Evolutionary conservation across 495 filamentous ascomycete genomes (phyloP).

Genomic region (Durotheca rogersii): DNA sequence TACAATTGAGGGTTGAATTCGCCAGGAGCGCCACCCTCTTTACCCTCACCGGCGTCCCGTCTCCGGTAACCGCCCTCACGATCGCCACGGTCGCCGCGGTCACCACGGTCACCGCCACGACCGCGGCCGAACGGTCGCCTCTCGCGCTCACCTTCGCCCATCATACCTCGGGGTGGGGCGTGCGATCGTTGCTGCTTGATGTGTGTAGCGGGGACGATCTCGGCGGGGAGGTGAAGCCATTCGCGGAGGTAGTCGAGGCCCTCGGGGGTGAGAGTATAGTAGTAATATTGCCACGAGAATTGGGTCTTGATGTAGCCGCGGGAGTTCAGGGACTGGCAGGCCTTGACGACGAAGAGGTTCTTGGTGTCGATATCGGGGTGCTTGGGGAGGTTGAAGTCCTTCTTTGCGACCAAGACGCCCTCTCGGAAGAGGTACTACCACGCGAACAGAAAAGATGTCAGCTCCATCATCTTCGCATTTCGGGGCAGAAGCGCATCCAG

Average conservation of each 20-base stretch:
- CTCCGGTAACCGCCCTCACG: constrained; percentile 92
- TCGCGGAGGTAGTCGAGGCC: constrained; percentile 99
- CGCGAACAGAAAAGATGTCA: constrained; percentile 35
- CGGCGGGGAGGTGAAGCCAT: constrained; percentile 99
- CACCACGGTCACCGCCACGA: constrained; percentile 64
- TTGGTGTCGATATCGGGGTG: constrained; percentile 95
- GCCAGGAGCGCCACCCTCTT: constrained; percentile 93
- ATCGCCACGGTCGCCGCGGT: constrained; percentile 68
- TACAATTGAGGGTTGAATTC: constrained; percentile 93
- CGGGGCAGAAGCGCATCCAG: constrained; percentile 2
- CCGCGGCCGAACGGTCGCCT: constrained; percentile 66
- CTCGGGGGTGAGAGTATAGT: constrained; percentile 99
- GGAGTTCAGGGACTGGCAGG: constrained; percentile 93
- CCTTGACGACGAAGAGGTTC: constrained; percentile 99
- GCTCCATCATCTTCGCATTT: constrained; percentile 19
- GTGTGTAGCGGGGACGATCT: constrained; percentile 98
- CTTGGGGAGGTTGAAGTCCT: constrained; percentile 94
- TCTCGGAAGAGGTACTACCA: constrained; percentile 97
- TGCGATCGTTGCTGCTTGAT: constrained; percentile 99
- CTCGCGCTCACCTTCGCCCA: constrained; percentile 86
- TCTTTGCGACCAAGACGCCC: constrained; percentile 98
- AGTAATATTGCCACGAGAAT: constrained; percentile 99
- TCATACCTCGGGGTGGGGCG: constrained; percentile 96
- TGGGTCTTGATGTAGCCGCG: constrained; percentile 98
- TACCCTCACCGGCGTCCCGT: constrained; percentile 82